Conservation (phyloP, 306 rosid species). For the Hippophae rhamnoides region DNA sequence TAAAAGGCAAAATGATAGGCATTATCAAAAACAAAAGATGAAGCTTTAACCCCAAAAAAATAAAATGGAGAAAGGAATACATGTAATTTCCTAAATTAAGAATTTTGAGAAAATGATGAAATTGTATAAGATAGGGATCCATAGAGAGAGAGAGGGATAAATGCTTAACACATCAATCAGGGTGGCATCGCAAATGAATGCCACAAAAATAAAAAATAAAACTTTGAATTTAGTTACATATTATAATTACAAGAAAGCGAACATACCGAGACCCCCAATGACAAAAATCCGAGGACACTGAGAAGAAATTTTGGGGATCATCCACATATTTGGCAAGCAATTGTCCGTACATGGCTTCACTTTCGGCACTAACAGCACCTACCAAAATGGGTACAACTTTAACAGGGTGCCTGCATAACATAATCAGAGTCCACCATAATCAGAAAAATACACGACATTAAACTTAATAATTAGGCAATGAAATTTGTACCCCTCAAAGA, state of each 20-base stretch:
- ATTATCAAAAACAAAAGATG: no score
- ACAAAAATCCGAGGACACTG: conserved; percentile 88
- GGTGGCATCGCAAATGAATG: neutral
- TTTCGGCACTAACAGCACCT: conserved; percentile 68
- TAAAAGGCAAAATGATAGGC: neutral
- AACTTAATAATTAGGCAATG: conserved; percentile 1
- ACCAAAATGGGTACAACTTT: conserved; percentile 91
- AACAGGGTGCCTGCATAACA: conserved; percentile 52
- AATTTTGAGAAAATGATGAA: neutral
- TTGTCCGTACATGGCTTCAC: conserved; percentile 72
- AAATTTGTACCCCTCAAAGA: conserved; percentile 70
- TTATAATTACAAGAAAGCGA: neutral
- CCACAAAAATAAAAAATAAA: neutral
- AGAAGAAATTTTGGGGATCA: conserved; percentile 71
- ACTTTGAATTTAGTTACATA: conserved; percentile 6
- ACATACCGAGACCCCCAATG: conserved; percentile 96
- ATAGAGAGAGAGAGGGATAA: no score
- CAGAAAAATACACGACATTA: conserved; percentile 3
- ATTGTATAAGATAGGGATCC: neutral
- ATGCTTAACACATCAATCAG: neutral
- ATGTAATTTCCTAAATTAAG: neutral
- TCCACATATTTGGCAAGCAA: conserved; percentile 77
- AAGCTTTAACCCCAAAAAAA: no score
- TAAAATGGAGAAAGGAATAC: neutral
- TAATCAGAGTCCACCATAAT: conserved; percentile 16